Conservation (phyloP, 2,329 filamentous ascomycete species). For the Phialophora tarda region DNA sequence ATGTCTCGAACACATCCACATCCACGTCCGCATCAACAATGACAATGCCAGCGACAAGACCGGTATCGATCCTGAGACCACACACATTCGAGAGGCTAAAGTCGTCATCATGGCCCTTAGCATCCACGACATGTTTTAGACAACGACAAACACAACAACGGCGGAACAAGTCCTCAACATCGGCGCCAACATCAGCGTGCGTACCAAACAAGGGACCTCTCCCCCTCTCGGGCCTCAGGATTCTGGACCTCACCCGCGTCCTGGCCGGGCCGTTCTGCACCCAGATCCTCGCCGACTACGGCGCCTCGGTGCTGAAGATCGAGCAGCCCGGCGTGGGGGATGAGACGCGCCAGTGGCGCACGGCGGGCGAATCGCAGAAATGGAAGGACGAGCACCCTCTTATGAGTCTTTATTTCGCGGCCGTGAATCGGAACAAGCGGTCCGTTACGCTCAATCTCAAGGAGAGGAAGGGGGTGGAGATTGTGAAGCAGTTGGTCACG, state of each 20-base stretch:
- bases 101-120: background rate
- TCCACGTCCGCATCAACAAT: background rate
- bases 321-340: constrained; percentile 36
- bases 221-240: constrained; percentile 27
- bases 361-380: constrained; percentile 30
- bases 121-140: background rate
- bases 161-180: background rate
- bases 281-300: constrained; percentile 38
- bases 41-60: background rate
- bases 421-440: constrained; percentile 38
- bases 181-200: background rate
- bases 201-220: background rate
- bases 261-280: constrained; percentile 38
- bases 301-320: constrained; percentile 41
- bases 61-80: background rate
- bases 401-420: constrained; percentile 45
- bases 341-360: constrained; percentile 37
- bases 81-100: background rate
- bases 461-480: constrained; percentile 16
- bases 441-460: constrained; percentile 35
- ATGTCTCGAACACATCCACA: background rate
- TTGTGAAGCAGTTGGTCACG: constrained; percentile 27
- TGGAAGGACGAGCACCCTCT: constrained; percentile 32
- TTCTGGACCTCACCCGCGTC: constrained; percentile 38
- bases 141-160: background rate